These are phyloP conservation scores for Pseudonitzschia multiseries DNA, from an alignment of 108 stramenopile genomes.

Conservation along the genomic window DNA sequence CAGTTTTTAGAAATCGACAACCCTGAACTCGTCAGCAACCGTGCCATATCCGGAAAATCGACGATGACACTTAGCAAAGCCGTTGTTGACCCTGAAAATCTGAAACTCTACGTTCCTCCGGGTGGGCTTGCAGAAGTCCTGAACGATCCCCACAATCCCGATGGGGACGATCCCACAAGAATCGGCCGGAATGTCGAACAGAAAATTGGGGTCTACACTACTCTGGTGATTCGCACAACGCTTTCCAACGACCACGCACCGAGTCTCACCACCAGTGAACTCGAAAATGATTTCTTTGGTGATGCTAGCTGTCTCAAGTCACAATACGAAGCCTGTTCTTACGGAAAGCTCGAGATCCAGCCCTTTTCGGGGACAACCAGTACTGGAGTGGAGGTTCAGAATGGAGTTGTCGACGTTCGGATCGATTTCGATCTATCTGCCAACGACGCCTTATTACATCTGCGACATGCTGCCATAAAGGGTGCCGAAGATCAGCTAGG, in stretches of 20 bases:
- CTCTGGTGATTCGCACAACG: constrained; percentile 44
- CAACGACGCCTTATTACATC: too few species aligned
- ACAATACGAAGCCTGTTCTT: neutral
- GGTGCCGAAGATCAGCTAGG: constrained; percentile 1
- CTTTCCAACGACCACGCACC: constrained; percentile 21
- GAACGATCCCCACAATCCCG: too few species aligned
- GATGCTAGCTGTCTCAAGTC: neutral
- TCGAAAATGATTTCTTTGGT: constrained; percentile 14
- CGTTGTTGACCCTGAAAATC: neutral
- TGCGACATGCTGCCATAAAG: too few species aligned
- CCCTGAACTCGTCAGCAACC: neutral
- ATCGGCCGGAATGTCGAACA: neutral
- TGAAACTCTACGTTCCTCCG: neutral
- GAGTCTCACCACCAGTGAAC: neutral
- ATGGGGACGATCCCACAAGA: too few species aligned
- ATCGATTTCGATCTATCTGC: too few species aligned
- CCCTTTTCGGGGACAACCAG: neutral
- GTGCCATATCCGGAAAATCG: neutral
- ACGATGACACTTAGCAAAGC: neutral
- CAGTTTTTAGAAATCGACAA: neutral
- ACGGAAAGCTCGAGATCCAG: neutral
- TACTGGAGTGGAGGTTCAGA: neutral
- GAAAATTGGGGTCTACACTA: neutral
- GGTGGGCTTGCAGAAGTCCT: neutral
- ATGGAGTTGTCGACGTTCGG: neutral